A percentile compares a stretch with the other conserved stretches of the same genome.
Evolutionary conservation across 1,284 basidiomycete genomes (phyloP).

Genomic region (Hemileia vastatrix): DNA sequence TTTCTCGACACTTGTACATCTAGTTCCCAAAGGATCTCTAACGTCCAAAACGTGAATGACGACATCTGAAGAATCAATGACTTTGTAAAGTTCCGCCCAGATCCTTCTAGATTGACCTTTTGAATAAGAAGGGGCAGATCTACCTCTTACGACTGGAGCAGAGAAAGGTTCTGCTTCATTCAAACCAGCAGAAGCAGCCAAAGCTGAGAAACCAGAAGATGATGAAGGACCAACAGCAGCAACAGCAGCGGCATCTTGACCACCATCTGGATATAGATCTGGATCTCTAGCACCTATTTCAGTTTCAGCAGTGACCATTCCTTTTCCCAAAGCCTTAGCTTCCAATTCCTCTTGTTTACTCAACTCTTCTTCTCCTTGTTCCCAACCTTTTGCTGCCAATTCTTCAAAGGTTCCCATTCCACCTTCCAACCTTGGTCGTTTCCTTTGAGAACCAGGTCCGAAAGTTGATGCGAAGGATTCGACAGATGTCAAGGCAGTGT

Average conservation of each 20-base stretch:
- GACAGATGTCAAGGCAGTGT: constrained; percentile 43
- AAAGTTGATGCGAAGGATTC: constrained; percentile 87
- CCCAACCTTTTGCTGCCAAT: constrained; percentile 52
- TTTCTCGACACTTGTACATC: constrained; percentile 87
- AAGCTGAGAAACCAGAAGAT: not conserved
- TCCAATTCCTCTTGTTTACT: constrained; percentile 31
- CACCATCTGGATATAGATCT: constrained; percentile 21
- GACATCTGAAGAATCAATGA: constrained; percentile 95
- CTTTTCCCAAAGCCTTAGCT: constrained; percentile 35
- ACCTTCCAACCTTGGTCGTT: constrained; percentile 69
- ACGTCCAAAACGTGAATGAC: constrained; percentile 92
- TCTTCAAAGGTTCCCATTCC: constrained; percentile 80
- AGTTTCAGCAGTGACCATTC: constrained; percentile 39
- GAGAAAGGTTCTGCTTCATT: constrained; percentile 20
- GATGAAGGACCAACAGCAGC: too few relatives aligned
- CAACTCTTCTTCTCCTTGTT: constrained; percentile 34
- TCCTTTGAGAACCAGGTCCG: constrained; percentile 83
- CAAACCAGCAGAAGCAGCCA: constrained; percentile 15
- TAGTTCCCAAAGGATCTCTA: constrained; percentile 85
- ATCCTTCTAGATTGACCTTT: constrained; percentile 85
- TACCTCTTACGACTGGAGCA: constrained; percentile 53
- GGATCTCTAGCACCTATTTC: constrained; percentile 33
- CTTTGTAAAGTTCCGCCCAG: constrained; percentile 97
- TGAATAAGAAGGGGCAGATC: constrained; percentile 70
- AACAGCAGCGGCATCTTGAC: too few relatives aligned